A percentile compares a stretch with the other conserved stretches of the same genome.
phyloP scores from a whole-genome alignment of 768 basidiomycete genomes.

The Amanita muscaria region DNA sequence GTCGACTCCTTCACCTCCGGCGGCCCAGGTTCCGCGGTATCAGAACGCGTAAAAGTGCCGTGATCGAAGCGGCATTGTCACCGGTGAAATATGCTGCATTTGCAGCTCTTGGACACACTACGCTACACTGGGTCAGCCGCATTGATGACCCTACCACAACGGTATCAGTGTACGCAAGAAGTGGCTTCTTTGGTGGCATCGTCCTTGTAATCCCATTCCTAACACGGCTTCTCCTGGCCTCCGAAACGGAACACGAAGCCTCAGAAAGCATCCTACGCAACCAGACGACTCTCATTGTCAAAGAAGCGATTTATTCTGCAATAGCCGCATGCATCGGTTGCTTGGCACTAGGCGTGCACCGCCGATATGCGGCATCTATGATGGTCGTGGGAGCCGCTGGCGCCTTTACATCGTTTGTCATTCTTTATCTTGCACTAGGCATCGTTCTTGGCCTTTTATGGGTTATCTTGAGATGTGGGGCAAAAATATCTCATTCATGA shows the following conservation, averaged over 20 bases:
- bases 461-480: conserved; percentile 1
- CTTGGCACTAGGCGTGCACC: background rate
- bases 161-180: conserved; percentile 10
- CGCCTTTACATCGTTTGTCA: background rate
- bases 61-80: conserved; percentile 18
- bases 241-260: background rate
- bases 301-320: conserved; percentile 3
- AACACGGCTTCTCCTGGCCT: conserved; percentile 9
- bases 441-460: conserved; percentile 2
- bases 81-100: conserved; percentile 25
- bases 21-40: background rate
- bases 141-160: conserved; percentile 6
- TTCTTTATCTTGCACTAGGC: background rate
- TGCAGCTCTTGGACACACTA: conserved; percentile 16
- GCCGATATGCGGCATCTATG: background rate
- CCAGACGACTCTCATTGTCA: conserved; percentile 4
- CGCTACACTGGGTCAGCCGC: conserved; percentile 11
- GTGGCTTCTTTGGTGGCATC: conserved; percentile 19
- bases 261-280: background rate
- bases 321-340: conserved; percentile 1
- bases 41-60: conserved; percentile 1
- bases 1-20: background rate
- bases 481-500: background rate
- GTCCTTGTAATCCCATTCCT: conserved; percentile 17
- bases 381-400: conserved; percentile 5